Evolutionary conservation across 164 flowering plant species (phyloP).

Genomic region (Tinospora cordifolia): DNA sequence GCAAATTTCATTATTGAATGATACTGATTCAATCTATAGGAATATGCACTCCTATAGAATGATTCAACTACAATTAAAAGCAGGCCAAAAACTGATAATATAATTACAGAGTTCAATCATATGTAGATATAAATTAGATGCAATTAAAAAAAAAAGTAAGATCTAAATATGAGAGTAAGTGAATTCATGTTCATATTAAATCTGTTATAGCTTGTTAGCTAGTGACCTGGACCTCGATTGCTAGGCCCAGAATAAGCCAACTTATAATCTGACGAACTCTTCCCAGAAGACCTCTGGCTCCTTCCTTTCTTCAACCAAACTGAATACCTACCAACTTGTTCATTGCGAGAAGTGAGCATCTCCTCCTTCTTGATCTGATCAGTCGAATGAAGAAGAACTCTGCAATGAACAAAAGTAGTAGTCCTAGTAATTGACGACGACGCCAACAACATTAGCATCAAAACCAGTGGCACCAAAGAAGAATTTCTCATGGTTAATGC

Average conservation of each 20-base stretch:
- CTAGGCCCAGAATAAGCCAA: constrained; percentile 52
- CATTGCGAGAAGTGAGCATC: constrained; percentile 11
- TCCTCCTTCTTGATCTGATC: background rate
- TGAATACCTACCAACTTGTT: constrained; percentile 1
- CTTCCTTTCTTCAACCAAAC: constrained; percentile 19
- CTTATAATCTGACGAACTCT: constrained; percentile 25
- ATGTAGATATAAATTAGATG: background rate
- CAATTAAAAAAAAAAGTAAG: background rate
- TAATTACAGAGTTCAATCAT: background rate
- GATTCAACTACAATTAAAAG: too few relatives aligned
- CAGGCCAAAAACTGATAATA: background rate
- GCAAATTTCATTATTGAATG: too few relatives aligned
- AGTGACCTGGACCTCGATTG: constrained; percentile 52
- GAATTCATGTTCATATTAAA: background rate
- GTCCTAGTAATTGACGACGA: constrained; percentile 1
- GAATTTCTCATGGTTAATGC: constrained; percentile 7
- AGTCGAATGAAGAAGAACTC: constrained; percentile 26
- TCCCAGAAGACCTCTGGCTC: background rate
- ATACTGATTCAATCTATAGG: too few relatives aligned
- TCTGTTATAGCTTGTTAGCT: background rate
- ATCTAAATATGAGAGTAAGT: background rate
- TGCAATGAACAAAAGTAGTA: constrained; percentile 8
- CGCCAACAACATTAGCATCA: constrained; percentile 21
- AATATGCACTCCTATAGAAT: too few relatives aligned
- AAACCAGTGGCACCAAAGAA: constrained; percentile 14